Evolutionary conservation across 78 protist genomes (phyloP).

Genomic region (Isochrysis galbana): DNA sequence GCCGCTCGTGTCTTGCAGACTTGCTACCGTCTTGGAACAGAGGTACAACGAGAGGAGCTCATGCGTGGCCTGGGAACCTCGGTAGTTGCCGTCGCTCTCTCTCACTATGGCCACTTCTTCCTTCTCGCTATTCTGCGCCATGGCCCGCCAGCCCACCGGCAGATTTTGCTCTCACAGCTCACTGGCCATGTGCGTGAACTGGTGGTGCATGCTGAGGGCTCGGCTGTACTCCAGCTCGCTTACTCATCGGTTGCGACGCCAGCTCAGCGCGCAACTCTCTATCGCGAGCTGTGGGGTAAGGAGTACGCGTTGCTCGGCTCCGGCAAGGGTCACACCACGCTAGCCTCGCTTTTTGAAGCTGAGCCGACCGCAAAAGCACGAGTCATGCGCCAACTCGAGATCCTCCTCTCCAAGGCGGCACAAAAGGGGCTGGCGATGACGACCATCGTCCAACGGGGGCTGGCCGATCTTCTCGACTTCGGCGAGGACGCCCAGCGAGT

Average conservation of each 20-base stretch:
- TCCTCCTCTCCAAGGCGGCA: neutral
- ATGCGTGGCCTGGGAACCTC: neutral
- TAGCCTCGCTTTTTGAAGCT: neutral
- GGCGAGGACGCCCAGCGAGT: neutral
- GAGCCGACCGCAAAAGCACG: neutral
- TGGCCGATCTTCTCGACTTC: neutral
- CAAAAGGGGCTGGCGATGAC: neutral
- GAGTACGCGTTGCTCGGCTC: neutral
- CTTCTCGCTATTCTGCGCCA: neutral
- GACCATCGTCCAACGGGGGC: neutral
- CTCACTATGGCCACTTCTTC: slow-evolving; percentile 15
- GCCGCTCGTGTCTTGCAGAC: slow-evolving; percentile 9
- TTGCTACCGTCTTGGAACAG: neutral
- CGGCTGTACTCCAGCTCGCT: neutral
- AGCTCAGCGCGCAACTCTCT: neutral
- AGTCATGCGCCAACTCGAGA: neutral
- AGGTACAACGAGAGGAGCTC: neutral
- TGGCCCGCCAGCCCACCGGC: neutral
- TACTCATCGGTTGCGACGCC: neutral
- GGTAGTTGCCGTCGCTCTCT: neutral
- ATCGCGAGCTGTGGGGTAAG: slow-evolving; percentile 15
- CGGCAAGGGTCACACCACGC: neutral
- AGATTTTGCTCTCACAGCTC: neutral
- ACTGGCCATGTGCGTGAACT: neutral
- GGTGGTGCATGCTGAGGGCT: slow-evolving; percentile 6